Evolutionary conservation across 495 filamentous ascomycete species (phyloP), one percentile per base, ranked within the genome.

Genomic region (Bathelium albidoporum): DNA sequence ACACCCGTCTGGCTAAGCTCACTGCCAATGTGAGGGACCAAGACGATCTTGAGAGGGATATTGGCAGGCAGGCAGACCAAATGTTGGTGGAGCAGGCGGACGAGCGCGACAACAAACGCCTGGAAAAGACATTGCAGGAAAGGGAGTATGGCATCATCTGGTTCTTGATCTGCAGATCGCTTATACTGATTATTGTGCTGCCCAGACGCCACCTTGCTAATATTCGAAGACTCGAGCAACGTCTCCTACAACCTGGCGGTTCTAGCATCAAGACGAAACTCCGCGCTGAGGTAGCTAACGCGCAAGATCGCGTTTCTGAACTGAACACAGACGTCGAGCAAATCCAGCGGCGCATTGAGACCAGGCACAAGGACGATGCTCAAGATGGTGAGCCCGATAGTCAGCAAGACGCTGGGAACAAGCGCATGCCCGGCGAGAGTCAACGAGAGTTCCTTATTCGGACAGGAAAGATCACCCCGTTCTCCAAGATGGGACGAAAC

Each of bases 401-500:
- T 10, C 31, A 60, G 39, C 74, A 78, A 26, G 74, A 73, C 1
- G 69, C 69, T 58, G 79, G 79, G 3, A 81, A 83, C 39, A 79
- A 78, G 64, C 83, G 82, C 60, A 73, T 91, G 64, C 84, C 89
- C 18, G 85, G 87, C 67, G 94, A 97, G 75, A 90, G 81, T 16
- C 84, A 89, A 59, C 83, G 92, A 58, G 91, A 95, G 32, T 97
- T 90, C 72, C 81, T 98, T 58, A 92, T 98, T 36, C 83, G 94
- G 5, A 98, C 93, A 0, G 94, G 94, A 60, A 96, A 97, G 74
- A 98, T 98, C 68, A 98, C 94, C 0, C 94, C 94, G 0, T 97
- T 98, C 64, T 87, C 91, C 1, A 86, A 85, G 59, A 81, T 92
- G 67, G 72, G 66, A 36, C 62, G 70, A 26, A 55, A 66, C 32